Percentiles rank a stretch among this genome's conserved stretches.
Conservation (phyloP, 768 basidiomycete species). For the Lepiota brunneoincarnata region DNA sequence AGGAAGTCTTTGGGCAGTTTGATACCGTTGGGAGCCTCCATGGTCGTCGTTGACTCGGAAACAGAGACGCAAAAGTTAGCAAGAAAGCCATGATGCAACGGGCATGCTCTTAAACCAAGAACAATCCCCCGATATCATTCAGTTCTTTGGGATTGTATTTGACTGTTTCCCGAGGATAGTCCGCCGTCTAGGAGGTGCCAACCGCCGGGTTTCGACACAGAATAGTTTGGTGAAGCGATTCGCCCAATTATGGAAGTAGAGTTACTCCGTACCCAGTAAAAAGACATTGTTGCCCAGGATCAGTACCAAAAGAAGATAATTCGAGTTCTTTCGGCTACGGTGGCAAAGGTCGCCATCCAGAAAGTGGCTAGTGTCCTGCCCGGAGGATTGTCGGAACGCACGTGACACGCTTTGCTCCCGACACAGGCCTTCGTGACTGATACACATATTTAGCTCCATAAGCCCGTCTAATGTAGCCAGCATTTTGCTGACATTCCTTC, state of each 20-base stretch:
- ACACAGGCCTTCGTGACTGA: constrained; percentile 1
- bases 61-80: constrained; percentile 26
- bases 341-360: background rate
- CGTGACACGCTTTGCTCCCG: constrained; percentile 12
- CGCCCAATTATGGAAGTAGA: constrained; percentile 21
- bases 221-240: constrained; percentile 18
- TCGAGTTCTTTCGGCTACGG: background rate
- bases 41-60: constrained; percentile 19
- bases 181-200: constrained; percentile 31
- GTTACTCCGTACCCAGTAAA: constrained; percentile 29
- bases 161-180: constrained; percentile 42
- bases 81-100: constrained; percentile 23
- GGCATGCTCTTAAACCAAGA: constrained; percentile 37
- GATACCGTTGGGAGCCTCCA: constrained; percentile 28
- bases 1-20: constrained; percentile 60
- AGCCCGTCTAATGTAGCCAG: background rate
- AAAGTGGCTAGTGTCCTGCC: background rate
- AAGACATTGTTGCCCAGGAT: constrained; percentile 18
- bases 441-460: constrained; percentile 4
- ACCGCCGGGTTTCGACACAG: constrained; percentile 19
- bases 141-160: constrained; percentile 37
- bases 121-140: constrained; percentile 40
- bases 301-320: constrained; percentile 16
- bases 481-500: constrained; percentile 5
- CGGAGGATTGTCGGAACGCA: constrained; percentile 27